Conservation (phyloP, 2,329 filamentous ascomycete species). For the Dothistroma pini region DNA sequence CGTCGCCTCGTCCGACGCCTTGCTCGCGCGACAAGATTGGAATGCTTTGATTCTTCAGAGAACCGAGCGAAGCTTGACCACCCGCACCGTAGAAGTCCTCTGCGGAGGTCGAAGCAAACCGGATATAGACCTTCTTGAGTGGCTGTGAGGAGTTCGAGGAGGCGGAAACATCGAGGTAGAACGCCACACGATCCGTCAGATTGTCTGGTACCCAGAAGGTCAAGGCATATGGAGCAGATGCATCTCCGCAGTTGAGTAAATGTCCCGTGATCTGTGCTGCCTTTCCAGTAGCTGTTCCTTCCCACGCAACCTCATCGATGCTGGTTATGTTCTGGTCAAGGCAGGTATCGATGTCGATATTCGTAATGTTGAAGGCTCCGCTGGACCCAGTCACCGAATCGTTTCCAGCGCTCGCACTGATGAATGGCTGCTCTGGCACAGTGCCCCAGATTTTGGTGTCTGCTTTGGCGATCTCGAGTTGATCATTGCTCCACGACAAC, state of each 20-base stretch:
- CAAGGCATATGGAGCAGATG: slow-evolving; percentile 20
- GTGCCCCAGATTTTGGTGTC: slow-evolving; percentile 24
- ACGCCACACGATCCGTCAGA: slow-evolving; percentile 21
- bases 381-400: slow-evolving; percentile 24
- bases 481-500: slow-evolving; percentile 8
- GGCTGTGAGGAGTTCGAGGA: slow-evolving; percentile 8
- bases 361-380: slow-evolving; percentile 28
- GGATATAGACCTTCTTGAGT: slow-evolving; percentile 29
- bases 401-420: slow-evolving; percentile 28
- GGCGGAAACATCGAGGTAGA: slow-evolving; percentile 20
- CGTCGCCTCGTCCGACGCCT: slow-evolving; percentile 30
- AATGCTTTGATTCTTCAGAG: slow-evolving; percentile 29
- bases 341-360: slow-evolving; percentile 25
- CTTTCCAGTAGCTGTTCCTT: slow-evolving; percentile 15
- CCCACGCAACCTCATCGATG: slow-evolving; percentile 17
- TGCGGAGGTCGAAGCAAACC: slow-evolving; percentile 18
- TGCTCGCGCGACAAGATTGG: slow-evolving; percentile 31
- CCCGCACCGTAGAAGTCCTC: slow-evolving; percentile 32
- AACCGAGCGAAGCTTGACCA: slow-evolving; percentile 28
- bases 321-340: slow-evolving; percentile 22
- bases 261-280: slow-evolving; percentile 25
- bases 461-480: slow-evolving; percentile 18
- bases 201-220: slow-evolving; percentile 25
- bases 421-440: slow-evolving; percentile 20
- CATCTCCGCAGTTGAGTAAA: slow-evolving; percentile 20